Conservation (phyloP, 2,329 filamentous ascomycete genomes). For the Cladobotryum mycophilum region DNA sequence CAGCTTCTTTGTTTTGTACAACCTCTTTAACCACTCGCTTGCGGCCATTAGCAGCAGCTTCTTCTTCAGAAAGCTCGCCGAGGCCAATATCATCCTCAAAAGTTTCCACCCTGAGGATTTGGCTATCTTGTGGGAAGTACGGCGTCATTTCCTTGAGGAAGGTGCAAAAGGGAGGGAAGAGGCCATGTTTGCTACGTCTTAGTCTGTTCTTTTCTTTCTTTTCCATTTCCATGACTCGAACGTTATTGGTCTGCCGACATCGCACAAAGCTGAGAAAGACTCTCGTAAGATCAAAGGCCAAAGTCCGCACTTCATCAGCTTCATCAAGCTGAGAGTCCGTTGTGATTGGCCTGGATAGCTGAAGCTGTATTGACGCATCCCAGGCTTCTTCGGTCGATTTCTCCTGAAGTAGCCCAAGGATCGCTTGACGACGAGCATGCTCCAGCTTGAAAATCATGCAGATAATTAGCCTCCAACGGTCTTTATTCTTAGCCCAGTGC, state of each 20-base stretch:
- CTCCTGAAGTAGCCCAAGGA: slow-evolving; percentile 20
- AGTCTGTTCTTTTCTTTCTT: slow-evolving; percentile 16
- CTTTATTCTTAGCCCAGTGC: slow-evolving; percentile 22
- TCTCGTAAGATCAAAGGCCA: slow-evolving; percentile 25
- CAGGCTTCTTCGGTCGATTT: slow-evolving; percentile 16
- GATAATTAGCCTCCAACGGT: slow-evolving; percentile 25
- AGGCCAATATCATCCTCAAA: slow-evolving; percentile 16
- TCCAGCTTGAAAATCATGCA: slow-evolving; percentile 25
- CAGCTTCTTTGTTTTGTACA: slow-evolving; percentile 32
- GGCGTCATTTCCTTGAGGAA: slow-evolving; percentile 23
- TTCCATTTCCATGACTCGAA: slow-evolving; percentile 15
- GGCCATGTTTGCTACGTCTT: slow-evolving; percentile 5
- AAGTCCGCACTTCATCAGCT: slow-evolving; percentile 14
- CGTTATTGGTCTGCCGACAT: slow-evolving; percentile 19
- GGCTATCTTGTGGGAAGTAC: slow-evolving; percentile 26
- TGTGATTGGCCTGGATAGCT: not conserved
- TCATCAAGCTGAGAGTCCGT: slow-evolving; percentile 1
- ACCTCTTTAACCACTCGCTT: slow-evolving; percentile 25
- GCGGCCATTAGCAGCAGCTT: slow-evolving; percentile 14
- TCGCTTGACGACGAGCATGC: slow-evolving; percentile 21
- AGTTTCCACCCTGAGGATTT: slow-evolving; percentile 24
- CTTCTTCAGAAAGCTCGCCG: slow-evolving; percentile 4
- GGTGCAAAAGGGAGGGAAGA: slow-evolving; percentile 19
- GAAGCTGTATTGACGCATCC: not conserved
- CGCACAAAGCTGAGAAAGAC: slow-evolving; percentile 26